Evolutionary conservation across 495 filamentous ascomycete genomes (phyloP), one percentile per base, ranked within the genome.

Genomic region (Xanthoparmelia taractica): DNA sequence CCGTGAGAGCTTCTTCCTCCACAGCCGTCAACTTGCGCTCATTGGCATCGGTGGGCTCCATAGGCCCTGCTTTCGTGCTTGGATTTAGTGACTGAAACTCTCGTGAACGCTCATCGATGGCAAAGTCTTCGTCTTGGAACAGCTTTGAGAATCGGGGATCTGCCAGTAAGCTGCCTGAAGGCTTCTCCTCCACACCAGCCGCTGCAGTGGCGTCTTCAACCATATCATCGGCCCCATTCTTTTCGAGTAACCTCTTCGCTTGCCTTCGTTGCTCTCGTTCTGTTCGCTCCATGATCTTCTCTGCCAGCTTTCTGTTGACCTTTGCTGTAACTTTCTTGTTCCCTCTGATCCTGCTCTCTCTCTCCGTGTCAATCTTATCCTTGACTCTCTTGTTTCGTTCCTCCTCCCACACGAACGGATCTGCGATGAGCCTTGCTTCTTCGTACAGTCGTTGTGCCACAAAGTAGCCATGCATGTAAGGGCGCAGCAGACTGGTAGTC

Each of bases 391-490:
- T 95, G 40, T 85, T 85, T 47, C 92, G 83, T 72, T 96, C 88
- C 67, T 96, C 87, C 67, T 96, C 89, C 84, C 88, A 94, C 63
- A 94, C 80, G 71, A 92, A 95, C 2, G 94, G 94, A 74, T 97
- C 92, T 47, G 88, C 84, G 64, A 97, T 95, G 63, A 98, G 75
- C 33, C 88, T 77, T n/a, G 92, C 94, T 74, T 97, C 90, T 65
- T 97, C 95, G 71, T 97, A 97, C 31, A 99, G 71, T 58, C 88
- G 85, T 68, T 95, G 91, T 61, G 88, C 88, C 15, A 97, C 91
- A 75, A 98, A 98, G 80, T 94, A 97, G 65, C 94, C 94, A 73
- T 97, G 93, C 95, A 97, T 97, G 70, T 97, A 97, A 54, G 95
- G 92, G 37, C 91, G 82, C 52, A 99, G 75, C 15, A 97, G 77